Percentiles rank a stretch among this genome's conserved stretches.
phyloP scores from a whole-genome alignment of 805 yeast species.

The Hanseniaspora mollemarum region DNA sequence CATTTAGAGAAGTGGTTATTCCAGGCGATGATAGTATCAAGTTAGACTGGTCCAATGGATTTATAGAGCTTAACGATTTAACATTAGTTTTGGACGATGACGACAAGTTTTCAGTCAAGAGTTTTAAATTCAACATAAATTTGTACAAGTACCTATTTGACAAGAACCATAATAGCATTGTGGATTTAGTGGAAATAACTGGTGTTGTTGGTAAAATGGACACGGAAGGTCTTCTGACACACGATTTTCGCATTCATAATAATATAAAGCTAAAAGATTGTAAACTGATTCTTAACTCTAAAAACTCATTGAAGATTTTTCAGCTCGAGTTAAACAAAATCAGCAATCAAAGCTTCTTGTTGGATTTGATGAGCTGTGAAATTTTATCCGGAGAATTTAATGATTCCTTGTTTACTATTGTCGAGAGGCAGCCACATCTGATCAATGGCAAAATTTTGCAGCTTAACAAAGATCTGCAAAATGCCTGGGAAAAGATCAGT shows the following conservation, averaged over 20 bases:
- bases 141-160: slow-evolving; percentile 22
- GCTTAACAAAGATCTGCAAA: slow-evolving; percentile 30
- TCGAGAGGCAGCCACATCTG: slow-evolving; percentile 53
- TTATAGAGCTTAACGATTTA: slow-evolving; percentile 1
- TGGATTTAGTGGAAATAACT: slow-evolving; percentile 2
- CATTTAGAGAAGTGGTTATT: background rate
- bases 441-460: slow-evolving; percentile 33
- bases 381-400: slow-evolving; percentile 65
- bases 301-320: slow-evolving; percentile 43
- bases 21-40: background rate
- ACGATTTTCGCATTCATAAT: background rate
- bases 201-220: slow-evolving; percentile 10
- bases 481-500: slow-evolving; percentile 40
- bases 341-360: slow-evolving; percentile 44
- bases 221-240: background rate
- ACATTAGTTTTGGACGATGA: background rate
- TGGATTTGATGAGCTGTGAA: slow-evolving; percentile 59
- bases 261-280: slow-evolving; percentile 11
- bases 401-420: slow-evolving; percentile 64
- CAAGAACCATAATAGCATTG: background rate
- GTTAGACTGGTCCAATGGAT: slow-evolving; percentile 7
- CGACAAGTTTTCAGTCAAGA: slow-evolving; percentile 10
- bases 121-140: slow-evolving; percentile 25
- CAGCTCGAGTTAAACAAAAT: slow-evolving; percentile 54
- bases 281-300: slow-evolving; percentile 8